Base-by-base conservation (phyloP, 768 basidiomycete species). In the Panaeolus papilionaceus region DNA sequence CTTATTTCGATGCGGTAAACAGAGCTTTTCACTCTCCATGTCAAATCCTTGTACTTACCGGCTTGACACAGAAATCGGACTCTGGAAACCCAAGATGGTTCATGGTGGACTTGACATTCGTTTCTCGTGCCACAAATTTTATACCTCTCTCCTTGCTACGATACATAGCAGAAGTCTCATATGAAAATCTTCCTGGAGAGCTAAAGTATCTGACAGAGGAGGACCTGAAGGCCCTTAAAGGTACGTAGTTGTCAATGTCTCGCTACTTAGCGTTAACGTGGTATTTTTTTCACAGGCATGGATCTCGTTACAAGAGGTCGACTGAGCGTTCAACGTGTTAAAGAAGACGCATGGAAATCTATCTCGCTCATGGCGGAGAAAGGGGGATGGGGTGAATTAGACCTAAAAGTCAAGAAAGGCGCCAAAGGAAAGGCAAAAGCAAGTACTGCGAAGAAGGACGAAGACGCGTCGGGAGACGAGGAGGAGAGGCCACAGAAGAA, bases 71-170 rank as follows among this genome's bases (percentile, higher is more conserved):
- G 93, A 96, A 96, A 88, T 87, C 94, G 2, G 84, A 94, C 66
- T 72, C 88, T 72, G 83, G 84, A 3, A 82, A 88, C 11, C 96
- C 96, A 1, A 93, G 86, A 75, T 98, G 96, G 96, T 96, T 85
- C 81, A 98, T 98, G 96, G 92, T 96, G 40, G 90, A 95, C 71
- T 79, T 91, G 63, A 86, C 84, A 38, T 96, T 96, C 76, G 71
- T 78, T 16, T 80, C 86, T 6, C 88, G 92, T 26, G 85, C 92
- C 5, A 71, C 77, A 38, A 82, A 96, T 79, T 95, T 95, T 64
- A 85, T 97, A 11, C 90, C 95, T 2, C 83, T 97, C 11, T 81
- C 90, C 6, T 82, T 97, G 0, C 83, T 98, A 49, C 88, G 89
- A 28, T 79, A 83, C 62, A 85, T 96, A 44, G 86, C 89, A 0